Percentiles rank a stretch among this genome's conserved stretches.
Evolutionary conservation across 83 land plant genomes (phyloP).

Genomic region (Diphasiastrum complanatum): DNA sequence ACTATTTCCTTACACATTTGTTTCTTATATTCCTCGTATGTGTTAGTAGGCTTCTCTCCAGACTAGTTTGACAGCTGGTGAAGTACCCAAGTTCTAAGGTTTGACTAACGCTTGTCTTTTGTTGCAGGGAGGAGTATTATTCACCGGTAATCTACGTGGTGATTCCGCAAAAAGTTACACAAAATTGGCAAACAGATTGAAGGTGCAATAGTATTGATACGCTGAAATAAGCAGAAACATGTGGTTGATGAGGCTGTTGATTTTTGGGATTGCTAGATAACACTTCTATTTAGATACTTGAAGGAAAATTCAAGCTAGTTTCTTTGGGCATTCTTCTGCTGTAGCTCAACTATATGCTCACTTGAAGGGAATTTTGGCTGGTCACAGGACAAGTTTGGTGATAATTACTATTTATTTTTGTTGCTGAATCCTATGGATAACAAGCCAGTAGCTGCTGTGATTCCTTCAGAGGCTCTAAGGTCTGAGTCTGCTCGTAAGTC

Average conservation of each 20-base stretch:
- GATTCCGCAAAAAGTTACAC: conserved; percentile 59
- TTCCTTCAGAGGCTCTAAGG: conserved; percentile 57
- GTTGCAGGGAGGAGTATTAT: conserved; percentile 71
- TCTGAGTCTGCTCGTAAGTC: conserved; percentile 61
- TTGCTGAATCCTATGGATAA: conserved; percentile 77
- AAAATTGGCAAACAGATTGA: conserved; percentile 50
- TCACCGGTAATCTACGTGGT: conserved; percentile 82
- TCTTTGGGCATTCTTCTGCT: background rate
- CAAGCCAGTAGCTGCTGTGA: conserved; percentile 78
- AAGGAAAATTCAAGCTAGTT: background rate
- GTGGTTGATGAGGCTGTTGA: no score
- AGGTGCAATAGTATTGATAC: conserved; percentile 30
- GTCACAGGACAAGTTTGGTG: conserved; percentile 79
- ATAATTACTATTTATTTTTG: conserved; percentile 68
- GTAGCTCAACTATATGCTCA: background rate
- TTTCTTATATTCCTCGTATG: no score
- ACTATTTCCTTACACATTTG: no score
- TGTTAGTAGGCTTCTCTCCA: no score
- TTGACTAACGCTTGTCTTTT: background rate
- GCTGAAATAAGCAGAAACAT: background rate
- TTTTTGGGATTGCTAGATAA: conserved; percentile 7
- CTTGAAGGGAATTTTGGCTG: background rate
- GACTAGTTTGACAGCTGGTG: background rate
- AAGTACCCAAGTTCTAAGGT: no score
- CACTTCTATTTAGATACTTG: background rate